phyloP scores from a whole-genome alignment of 192 early-diverging fungal genomes.

The Linnemannia elongata region DNA sequence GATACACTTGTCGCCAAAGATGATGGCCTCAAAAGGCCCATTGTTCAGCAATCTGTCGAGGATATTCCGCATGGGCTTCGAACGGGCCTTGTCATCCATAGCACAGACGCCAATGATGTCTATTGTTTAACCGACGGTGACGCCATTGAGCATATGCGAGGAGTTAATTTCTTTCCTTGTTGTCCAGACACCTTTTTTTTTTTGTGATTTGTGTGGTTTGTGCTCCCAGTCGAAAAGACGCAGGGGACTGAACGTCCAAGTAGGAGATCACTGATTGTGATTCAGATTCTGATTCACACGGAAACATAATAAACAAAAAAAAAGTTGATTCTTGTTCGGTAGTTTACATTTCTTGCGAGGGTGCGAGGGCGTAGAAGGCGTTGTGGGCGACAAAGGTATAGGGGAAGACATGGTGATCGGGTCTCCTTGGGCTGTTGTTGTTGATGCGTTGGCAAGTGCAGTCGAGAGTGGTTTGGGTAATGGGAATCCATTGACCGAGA shows the following conservation, averaged over 20 bases:
- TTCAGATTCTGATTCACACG: neutral
- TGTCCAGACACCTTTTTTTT: neutral
- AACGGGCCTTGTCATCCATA: conserved; percentile 92
- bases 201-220: neutral
- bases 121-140: conserved; percentile 13
- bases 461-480: conserved; percentile 28
- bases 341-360: conserved; percentile 53
- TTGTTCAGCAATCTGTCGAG: conserved; percentile 73
- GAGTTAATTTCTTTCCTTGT: neutral
- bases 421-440: neutral
- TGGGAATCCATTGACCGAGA: conserved; percentile 21
- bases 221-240: neutral
- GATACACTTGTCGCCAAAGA: conserved; percentile 96
- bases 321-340: neutral
- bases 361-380: conserved; percentile 22
- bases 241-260: neutral
- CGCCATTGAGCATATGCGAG: neutral
- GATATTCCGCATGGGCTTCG: conserved; percentile 95
- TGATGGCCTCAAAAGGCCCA: conserved; percentile 83
- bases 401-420: neutral
- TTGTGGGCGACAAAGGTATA: neutral
- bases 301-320: neutral
- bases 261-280: neutral
- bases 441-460: conserved; percentile 8
- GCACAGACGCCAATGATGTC: conserved; percentile 86